Evolutionary conservation across 805 yeast genomes (phyloP).

Genomic region (Tetrapisispora arboricola): DNA sequence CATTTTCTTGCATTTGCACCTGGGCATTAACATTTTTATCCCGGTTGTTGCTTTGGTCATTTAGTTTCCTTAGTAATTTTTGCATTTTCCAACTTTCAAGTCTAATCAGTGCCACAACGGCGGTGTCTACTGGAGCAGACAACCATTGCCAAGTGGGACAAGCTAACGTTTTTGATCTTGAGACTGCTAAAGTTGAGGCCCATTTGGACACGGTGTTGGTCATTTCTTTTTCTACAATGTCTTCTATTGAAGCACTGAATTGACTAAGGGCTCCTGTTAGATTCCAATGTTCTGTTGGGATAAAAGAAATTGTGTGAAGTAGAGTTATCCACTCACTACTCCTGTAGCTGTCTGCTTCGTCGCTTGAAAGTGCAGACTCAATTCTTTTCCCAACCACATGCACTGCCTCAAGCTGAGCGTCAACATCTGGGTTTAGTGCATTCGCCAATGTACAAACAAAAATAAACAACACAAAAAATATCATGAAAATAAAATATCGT

Average conservation of each 20-base stretch:
- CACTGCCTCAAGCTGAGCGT: not conserved
- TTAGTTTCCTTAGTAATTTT: too few relatives aligned
- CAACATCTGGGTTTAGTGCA: too few relatives aligned
- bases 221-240: not conserved
- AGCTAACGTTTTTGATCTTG: not conserved
- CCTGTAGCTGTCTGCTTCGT: not conserved
- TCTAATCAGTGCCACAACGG: not conserved
- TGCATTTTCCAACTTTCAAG: not conserved
- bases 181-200: not conserved
- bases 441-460: too few relatives aligned
- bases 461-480: too few relatives aligned
- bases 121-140: not conserved
- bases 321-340: not conserved
- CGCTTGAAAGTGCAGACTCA: not conserved
- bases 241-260: not conserved
- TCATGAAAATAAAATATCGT: too few relatives aligned
- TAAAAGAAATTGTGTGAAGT: not conserved
- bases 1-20: not conserved
- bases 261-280: not conserved
- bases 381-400: not conserved
- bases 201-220: not conserved
- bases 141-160: not conserved
- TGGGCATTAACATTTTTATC: too few relatives aligned
- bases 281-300: not conserved
- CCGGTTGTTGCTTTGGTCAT: too few relatives aligned